A percentile compares a stretch with the other conserved stretches of the same genome.
phyloP scores from a whole-genome alignment of 306 rosid genomes.

The Gastrolobium bilobum region DNA sequence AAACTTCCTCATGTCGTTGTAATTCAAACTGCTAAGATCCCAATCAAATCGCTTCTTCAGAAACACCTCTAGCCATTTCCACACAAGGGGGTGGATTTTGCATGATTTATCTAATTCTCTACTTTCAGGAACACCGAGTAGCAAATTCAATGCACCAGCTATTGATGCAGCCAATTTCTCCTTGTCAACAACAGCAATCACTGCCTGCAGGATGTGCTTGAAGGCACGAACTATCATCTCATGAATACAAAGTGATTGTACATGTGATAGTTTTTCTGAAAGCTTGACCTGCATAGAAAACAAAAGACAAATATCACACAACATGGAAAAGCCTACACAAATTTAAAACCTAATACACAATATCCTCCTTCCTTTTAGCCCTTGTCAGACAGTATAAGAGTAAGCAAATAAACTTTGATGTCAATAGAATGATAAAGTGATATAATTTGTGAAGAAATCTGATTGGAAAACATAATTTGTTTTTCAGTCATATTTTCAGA shows the following conservation, averaged over 20 bases:
- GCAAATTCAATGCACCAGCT: constrained; percentile 73
- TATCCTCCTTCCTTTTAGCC: neutral
- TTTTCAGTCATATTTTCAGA: neutral
- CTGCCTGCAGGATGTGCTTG: constrained; percentile 91
- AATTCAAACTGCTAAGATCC: constrained; percentile 69
- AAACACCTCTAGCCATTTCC: constrained; percentile 86
- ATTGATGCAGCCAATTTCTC: constrained; percentile 74
- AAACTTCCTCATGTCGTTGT: constrained; percentile 74
- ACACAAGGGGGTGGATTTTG: constrained; percentile 71
- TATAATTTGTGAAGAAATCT: neutral
- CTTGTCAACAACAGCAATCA: constrained; percentile 67
- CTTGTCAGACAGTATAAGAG: neutral
- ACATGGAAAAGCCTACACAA: neutral
- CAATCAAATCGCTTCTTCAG: constrained; percentile 81
- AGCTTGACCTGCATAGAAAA: constrained; percentile 81
- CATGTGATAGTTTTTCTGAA: constrained; percentile 86
- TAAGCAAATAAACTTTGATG: constrained; percentile 1
- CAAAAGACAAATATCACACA: constrained; percentile 31
- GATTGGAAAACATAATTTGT: neutral
- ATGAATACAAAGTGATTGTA: constrained; percentile 87
- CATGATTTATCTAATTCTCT: constrained; percentile 59
- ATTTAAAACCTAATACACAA: constrained; percentile 5
- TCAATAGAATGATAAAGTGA: constrained; percentile 33
- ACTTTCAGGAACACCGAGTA: constrained; percentile 78
- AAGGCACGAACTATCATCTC: constrained; percentile 93